Percentiles rank a stretch among this genome's conserved stretches.
These are phyloP conservation scores for Neoarthrinium moseri DNA, from an alignment of 2,329 filamentous ascomycete species.

Conservation along the genomic window DNA sequence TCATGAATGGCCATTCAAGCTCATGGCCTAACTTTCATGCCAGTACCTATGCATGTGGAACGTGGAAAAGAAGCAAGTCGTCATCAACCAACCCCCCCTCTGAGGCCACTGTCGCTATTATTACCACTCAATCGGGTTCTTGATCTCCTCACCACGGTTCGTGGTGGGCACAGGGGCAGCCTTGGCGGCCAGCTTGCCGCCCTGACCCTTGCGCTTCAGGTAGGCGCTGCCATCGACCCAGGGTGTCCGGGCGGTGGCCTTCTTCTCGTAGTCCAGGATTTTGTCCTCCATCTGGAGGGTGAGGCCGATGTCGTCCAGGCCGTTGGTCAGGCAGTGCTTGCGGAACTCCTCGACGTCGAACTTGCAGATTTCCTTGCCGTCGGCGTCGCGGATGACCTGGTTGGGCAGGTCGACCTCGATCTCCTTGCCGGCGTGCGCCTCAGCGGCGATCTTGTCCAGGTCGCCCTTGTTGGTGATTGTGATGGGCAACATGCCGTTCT, in stretches of 20 bases:
- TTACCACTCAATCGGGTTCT: slow-evolving; percentile 86
- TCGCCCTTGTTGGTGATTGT: slow-evolving; percentile 65
- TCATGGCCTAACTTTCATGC: too few species aligned
- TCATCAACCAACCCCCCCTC: too few species aligned
- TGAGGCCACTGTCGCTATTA: too few species aligned
- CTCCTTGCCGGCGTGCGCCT: slow-evolving; percentile 77
- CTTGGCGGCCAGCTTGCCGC: slow-evolving; percentile 56
- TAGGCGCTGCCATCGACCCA: slow-evolving; percentile 91
- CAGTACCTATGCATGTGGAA: too few species aligned
- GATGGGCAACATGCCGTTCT: slow-evolving; percentile 97
- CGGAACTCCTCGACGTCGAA: slow-evolving; percentile 93
- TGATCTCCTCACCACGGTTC: slow-evolving; percentile 80
- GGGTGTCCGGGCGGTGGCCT: slow-evolving; percentile 74
- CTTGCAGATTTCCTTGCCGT: slow-evolving; percentile 69
- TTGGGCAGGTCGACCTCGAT: slow-evolving; percentile 86
- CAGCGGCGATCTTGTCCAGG: slow-evolving; percentile 69
- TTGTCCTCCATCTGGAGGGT: slow-evolving; percentile 91
- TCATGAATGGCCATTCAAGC: too few species aligned
- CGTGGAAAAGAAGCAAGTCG: too few species aligned
- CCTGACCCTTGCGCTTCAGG: slow-evolving; percentile 58
- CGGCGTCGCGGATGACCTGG: slow-evolving; percentile 75
- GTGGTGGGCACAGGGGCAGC: slow-evolving; percentile 77
- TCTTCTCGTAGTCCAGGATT: slow-evolving; percentile 79
- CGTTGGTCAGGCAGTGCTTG: slow-evolving; percentile 91
- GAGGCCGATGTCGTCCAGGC: slow-evolving; percentile 91